Evolutionary conservation across 2,329 filamentous ascomycete species (phyloP), one percentile per base, ranked within the genome.

Genomic region (Huntiella decipiens): DNA sequence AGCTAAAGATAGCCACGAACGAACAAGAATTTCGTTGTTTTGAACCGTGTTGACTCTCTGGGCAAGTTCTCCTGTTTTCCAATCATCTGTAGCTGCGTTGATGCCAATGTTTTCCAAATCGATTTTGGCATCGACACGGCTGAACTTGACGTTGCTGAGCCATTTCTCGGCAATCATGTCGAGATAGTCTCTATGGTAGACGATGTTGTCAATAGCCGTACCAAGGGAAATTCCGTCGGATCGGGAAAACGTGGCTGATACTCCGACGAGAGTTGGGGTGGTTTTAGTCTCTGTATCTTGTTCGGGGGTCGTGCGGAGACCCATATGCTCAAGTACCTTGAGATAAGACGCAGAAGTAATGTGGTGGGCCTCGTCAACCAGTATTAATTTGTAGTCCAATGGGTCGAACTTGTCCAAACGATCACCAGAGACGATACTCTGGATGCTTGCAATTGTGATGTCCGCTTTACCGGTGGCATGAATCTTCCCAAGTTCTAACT

Each of bases 301-400:
- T 10, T 67, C 65, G 52, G 65, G 67, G 15, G 50, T 37, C 28
- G 57, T 54, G n/a, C 33, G 32, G 13, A 93, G 69, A 0, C 78
- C 74, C 58, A 98, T 93, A 59, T 96, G 76, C n/a, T 71, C 66
- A 41, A 98, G 65, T 0, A 77, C 71, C 37, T 72, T 70, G 51
- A 92, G 67, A 56, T 96, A 96, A 5, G 77, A 76, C 2, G 74
- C 70, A 1, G 91, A 82, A 38, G 95, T 87, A 45, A 96, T 93
- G 60, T 98, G 91, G 59, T 98, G 91, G 4, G 88, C 91, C 62
- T 98, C 91, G 53, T 98, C 91, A 3, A 98, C 88, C 2, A 98
- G 70, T 0, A 98, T 66, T 0, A 98, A 73, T 61, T 98, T 98
- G 67, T 88, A 96, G 5, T 66, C 66, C 0, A 60, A 61, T 0